phyloP scores from a whole-genome alignment of 1,284 basidiomycete genomes.

The Ceratobasidium sp. region DNA sequence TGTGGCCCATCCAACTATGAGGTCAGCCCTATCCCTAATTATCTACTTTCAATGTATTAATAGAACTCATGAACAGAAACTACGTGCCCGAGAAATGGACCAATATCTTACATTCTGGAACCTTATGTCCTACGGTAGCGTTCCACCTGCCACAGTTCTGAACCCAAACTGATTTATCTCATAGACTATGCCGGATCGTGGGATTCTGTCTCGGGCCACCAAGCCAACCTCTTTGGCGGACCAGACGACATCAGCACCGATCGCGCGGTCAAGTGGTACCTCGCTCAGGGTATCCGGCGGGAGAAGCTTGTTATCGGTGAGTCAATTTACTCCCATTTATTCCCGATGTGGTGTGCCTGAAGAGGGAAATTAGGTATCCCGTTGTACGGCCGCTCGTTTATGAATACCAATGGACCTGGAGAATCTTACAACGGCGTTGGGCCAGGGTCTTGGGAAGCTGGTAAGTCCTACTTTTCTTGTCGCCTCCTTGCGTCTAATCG shows the following conservation, averaged over 20 bases:
- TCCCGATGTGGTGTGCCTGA: constrained; percentile 4
- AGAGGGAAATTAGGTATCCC: constrained; percentile 70
- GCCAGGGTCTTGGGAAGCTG: constrained; percentile 80
- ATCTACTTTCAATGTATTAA: not conserved
- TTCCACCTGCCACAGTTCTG: not conserved
- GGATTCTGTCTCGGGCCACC: constrained; percentile 85
- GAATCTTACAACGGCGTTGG: constrained; percentile 83
- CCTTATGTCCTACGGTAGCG: constrained; percentile 81
- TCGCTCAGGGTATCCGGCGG: constrained; percentile 76
- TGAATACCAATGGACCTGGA: constrained; percentile 87
- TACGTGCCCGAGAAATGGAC: constrained; percentile 89
- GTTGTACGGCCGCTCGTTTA: constrained; percentile 92
- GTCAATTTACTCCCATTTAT: constrained; percentile 46
- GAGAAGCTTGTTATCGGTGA: constrained; percentile 86
- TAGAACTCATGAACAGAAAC: constrained; percentile 58
- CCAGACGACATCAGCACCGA: constrained; percentile 69
- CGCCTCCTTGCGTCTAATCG: constrained; percentile 54
- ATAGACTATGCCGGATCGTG: constrained; percentile 77
- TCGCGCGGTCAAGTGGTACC: constrained; percentile 82
- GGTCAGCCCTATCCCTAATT: not conserved
- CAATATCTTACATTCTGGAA: constrained; percentile 94
- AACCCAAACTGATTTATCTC: not conserved
- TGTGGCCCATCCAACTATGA: constrained; percentile 91
- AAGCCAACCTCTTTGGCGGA: constrained; percentile 86
- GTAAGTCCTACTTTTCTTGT: constrained; percentile 54